Percentiles rank a stretch among this genome's conserved stretches.
Evolutionary conservation across 2,329 filamentous ascomycete species (phyloP).

Genomic region (Cordyceps cicadae): DNA sequence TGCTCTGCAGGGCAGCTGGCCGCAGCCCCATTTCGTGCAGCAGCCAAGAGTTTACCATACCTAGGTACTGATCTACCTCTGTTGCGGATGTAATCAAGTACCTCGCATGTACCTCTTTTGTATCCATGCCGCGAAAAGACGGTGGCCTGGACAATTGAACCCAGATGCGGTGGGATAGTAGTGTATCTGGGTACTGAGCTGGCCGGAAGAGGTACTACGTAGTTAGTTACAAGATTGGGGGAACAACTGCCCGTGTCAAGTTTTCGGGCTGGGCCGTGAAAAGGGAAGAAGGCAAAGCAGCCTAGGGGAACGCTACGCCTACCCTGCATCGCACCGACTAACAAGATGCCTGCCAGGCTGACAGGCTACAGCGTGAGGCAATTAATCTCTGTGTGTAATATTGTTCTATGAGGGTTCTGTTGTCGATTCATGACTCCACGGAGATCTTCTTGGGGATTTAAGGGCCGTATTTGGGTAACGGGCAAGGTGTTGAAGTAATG

Average conservation of each 20-base stretch:
- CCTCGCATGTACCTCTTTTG: background rate
- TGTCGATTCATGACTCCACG: background rate
- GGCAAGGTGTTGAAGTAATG: no score
- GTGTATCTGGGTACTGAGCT: no score
- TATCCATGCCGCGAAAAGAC: background rate
- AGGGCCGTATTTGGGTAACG: no score
- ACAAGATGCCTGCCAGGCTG: background rate
- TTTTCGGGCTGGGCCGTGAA: no score
- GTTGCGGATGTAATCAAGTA: background rate
- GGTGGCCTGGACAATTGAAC: background rate
- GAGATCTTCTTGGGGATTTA: background rate
- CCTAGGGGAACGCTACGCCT: background rate
- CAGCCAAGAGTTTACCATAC: background rate
- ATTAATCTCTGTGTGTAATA: background rate
- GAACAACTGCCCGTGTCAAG: background rate
- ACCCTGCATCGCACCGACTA: background rate
- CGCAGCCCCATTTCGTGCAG: background rate
- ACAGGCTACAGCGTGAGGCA: background rate
- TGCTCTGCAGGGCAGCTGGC: constrained; percentile 3
- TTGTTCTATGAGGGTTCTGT: background rate
- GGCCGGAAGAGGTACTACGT: background rate
- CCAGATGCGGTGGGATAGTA: background rate
- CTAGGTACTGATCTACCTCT: background rate
- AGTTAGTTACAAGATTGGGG: no score
- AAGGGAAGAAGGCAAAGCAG: no score